These are phyloP conservation scores for Suillus luteus DNA, from an alignment of 768 basidiomycete genomes.

Conservation along the genomic window DNA sequence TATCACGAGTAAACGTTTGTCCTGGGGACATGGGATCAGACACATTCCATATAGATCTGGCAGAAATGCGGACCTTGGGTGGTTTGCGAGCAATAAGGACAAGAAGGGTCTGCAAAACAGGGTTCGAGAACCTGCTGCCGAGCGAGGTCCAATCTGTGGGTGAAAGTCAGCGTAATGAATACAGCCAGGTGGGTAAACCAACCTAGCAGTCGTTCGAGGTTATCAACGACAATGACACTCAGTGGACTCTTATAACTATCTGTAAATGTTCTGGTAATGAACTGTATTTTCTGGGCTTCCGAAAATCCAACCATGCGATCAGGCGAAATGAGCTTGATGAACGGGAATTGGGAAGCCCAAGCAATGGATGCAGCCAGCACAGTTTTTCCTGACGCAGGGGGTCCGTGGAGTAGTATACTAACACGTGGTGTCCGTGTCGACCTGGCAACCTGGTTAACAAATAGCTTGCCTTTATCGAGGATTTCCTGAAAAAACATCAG, in stretches of 20 bases:
- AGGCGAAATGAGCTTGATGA: conserved; percentile 96
- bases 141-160: conserved; percentile 90
- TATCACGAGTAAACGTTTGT: conserved; percentile 86
- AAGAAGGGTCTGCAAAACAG: conserved; percentile 85
- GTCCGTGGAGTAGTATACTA: conserved; percentile 85
- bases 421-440: conserved; percentile 92
- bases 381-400: conserved; percentile 91
- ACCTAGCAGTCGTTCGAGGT: conserved; percentile 92
- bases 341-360: conserved; percentile 90
- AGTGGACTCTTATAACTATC: conserved; percentile 98
- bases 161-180: background rate
- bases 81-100: conserved; percentile 88
- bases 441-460: conserved; percentile 92
- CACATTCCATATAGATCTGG: background rate
- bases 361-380: conserved; percentile 94
- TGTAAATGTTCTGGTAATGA: conserved; percentile 89
- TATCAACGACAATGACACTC: conserved; percentile 95
- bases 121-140: conserved; percentile 95
- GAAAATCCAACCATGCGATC: conserved; percentile 96
- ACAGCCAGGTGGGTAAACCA: conserved; percentile 22
- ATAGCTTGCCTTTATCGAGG: conserved; percentile 80
- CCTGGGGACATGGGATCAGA: conserved; percentile 45
- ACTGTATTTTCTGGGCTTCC: conserved; percentile 88
- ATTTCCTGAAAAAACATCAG: conserved; percentile 59
- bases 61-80: conserved; percentile 69